Conservation (phyloP, 169 alveolate genomes). For the Eimeria maxima region DNA sequence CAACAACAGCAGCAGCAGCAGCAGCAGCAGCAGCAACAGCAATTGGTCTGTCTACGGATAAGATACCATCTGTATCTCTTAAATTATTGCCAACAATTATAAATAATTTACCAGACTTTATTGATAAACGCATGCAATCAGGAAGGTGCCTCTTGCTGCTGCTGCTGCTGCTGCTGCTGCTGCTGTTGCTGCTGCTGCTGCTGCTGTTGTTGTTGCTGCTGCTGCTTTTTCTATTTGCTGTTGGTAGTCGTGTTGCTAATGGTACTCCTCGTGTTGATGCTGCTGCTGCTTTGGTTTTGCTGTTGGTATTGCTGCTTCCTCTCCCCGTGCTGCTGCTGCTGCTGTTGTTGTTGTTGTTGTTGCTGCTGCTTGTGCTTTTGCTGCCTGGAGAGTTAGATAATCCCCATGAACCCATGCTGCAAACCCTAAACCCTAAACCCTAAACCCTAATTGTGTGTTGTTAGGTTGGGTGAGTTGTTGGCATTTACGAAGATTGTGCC, state of each 20-base stretch:
- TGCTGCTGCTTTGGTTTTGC: too few species aligned
- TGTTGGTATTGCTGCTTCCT: background rate
- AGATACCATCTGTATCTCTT: background rate
- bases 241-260: too few species aligned
- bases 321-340: too few species aligned
- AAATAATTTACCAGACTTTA: slow-evolving; percentile 31
- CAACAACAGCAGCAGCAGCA: background rate
- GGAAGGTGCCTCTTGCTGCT: slow-evolving; percentile 54
- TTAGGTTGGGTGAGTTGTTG: slow-evolving; percentile 55
- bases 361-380: too few species aligned
- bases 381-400: too few species aligned
- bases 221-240: too few species aligned
- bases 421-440: slow-evolving; percentile 18
- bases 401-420: background rate
- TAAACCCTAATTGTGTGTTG: background rate
- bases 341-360: too few species aligned
- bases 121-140: slow-evolving; percentile 61
- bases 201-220: background rate
- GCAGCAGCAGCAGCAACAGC: background rate
- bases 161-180: slow-evolving; percentile 21
- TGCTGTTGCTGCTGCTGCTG: background rate
- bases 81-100: background rate
- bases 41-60: background rate
- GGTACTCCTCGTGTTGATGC: too few species aligned
- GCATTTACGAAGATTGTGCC: slow-evolving; percentile 16